Conservation (phyloP, 768 basidiomycete species). For the Rhizopogon sp. region DNA sequence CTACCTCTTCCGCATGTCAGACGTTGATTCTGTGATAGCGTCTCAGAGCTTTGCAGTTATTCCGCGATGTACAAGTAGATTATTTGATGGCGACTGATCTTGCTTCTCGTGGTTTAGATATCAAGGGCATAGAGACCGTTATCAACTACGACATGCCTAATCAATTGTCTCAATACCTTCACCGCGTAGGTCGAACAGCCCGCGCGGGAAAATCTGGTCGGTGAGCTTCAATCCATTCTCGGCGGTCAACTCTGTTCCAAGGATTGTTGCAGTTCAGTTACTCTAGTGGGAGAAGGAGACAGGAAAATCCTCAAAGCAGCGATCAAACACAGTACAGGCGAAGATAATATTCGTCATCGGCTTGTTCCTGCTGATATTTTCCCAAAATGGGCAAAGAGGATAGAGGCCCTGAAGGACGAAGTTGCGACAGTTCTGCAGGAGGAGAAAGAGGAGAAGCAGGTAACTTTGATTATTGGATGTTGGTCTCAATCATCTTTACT, state of each 20-base stretch:
- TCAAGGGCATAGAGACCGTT: conserved; percentile 95
- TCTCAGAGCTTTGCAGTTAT: conserved; percentile 77
- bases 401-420: conserved; percentile 71
- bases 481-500: conserved; percentile 5
- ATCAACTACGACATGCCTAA: conserved; percentile 99
- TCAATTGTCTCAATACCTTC: conserved; percentile 89
- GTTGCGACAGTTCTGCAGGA: conserved; percentile 78
- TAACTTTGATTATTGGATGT: conserved; percentile 24
- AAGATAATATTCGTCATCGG: conserved; percentile 84
- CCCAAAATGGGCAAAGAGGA: conserved; percentile 60
- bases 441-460: conserved; percentile 94
- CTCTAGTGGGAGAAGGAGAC: conserved; percentile 93
- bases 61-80: conserved; percentile 84
- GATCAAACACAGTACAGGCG: conserved; percentile 78
- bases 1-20: conserved; percentile 1
- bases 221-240: conserved; percentile 37
- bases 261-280: conserved; percentile 64
- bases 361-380: conserved; percentile 77
- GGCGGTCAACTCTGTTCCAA: not conserved
- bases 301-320: conserved; percentile 95
- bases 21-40: conserved; percentile 45
- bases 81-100: conserved; percentile 96
- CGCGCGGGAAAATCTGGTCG: conserved; percentile 91
- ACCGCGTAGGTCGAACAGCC: conserved; percentile 96
- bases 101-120: conserved; percentile 92